Evolutionary conservation across 768 basidiomycete species (phyloP), one percentile per base, ranked within the genome.

Genomic region (Psilocybe cyanescens): DNA sequence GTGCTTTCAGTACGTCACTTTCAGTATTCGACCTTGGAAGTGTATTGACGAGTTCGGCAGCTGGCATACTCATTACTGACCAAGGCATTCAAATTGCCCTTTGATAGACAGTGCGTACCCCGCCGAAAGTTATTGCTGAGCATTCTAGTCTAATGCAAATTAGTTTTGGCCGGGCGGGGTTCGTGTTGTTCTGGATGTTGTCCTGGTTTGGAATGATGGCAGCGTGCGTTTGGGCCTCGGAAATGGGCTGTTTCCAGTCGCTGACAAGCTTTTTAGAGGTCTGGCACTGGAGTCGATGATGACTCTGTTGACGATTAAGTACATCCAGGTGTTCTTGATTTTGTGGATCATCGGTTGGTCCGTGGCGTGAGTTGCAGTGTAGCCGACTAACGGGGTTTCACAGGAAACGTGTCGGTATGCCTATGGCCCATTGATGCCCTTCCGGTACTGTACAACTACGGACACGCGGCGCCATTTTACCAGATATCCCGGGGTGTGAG

Each of bases 181-280:
- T 89, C 65, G 65, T 88, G 49, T 74, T 88, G 24, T 89, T 85
- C 68, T 90, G 88, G 88, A 86, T 87, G 84, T 74, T 88, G 62
- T 83, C 82, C 58, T 89, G 80, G 78, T 51, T 77, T 52, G 82
- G 78, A 37, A 89, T 89, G 87, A 68, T 78, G 14, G 78, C 86
- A 2, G 74, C 85, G 85, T 80, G 70, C 30, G 83, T 74, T 24
- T 55, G 39, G 50, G 24, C 16, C 30, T 62, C 55, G 41, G 39
- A 57, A 46, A 33, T 44, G 14, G 37, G 53, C 8, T 16, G 55
- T 49, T 3, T 30, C 24, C 4, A 51, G 39, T 3, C 37, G 8
- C 28, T 30, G 39, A 49, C 17, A 41, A 45, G 7, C 8, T 58
- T 57, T 37, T 47, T 17, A 86, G 85, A 49, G 87, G 87, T 7